Evolutionary conservation across 345 rosid species (phyloP).

Genomic region (Gossypium herbaceum): DNA sequence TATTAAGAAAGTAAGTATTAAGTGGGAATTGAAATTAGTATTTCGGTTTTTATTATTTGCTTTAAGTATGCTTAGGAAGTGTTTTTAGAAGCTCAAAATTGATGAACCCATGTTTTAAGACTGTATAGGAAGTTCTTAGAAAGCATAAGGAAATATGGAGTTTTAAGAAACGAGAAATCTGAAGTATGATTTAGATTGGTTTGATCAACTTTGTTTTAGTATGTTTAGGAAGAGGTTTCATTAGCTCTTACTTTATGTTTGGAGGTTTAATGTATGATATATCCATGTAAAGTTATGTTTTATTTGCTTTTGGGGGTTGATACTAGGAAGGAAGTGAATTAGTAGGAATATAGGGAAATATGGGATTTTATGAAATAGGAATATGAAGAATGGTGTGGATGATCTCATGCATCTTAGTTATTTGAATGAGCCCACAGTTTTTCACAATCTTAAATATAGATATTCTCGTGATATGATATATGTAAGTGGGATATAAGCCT

Average conservation of each 20-base stretch:
- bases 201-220: neutral
- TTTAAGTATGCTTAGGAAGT: neutral
- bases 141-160: neutral
- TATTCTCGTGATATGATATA: conserved; percentile 68
- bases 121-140: neutral
- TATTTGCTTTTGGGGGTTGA: neutral
- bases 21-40: neutral
- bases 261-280: neutral
- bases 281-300: neutral
- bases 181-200: neutral
- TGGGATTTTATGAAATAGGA: neutral
- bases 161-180: neutral
- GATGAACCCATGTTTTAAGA: neutral
- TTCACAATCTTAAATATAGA: conserved; percentile 80
- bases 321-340: neutral
- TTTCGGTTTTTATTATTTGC: neutral
- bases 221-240: neutral
- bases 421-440: conserved; percentile 92
- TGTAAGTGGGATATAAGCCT: conserved; percentile 50
- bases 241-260: neutral
- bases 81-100: conserved; percentile 3
- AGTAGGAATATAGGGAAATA: neutral
- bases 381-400: conserved; percentile 33
- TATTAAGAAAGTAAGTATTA: conserved; percentile 59
- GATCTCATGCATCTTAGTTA: conserved; percentile 92